A percentile compares a stretch with the other conserved stretches of the same genome.
These are phyloP conservation scores for Aquilaria malaccensis DNA, from an alignment of 345 rosid genomes.

Conservation along the genomic window DNA sequence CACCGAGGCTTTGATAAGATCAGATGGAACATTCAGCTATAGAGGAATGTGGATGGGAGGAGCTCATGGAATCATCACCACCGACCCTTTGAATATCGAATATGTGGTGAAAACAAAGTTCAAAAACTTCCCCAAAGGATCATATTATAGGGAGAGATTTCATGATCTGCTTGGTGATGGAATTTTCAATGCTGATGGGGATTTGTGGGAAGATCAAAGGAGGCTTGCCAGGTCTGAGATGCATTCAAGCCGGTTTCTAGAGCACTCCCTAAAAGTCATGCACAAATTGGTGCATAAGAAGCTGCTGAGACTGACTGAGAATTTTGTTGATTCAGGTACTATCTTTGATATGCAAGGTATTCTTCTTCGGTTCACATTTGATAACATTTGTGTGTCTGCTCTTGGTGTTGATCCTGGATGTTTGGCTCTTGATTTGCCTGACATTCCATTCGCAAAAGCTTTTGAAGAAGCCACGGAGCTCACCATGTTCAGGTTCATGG, in stretches of 20 bases:
- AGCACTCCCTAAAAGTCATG: conserved; percentile 38
- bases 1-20: conserved; percentile 31
- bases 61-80: conserved; percentile 43
- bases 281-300: conserved; percentile 46
- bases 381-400: conserved; percentile 58
- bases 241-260: conserved; percentile 53
- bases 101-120: conserved; percentile 62
- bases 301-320: conserved; percentile 42
- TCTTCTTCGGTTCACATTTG: conserved; percentile 66
- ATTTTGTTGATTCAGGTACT: conserved; percentile 24
- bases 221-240: conserved; percentile 40
- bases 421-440: conserved; percentile 44
- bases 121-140: conserved; percentile 70
- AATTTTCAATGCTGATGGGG: conserved; percentile 59
- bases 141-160: conserved; percentile 51
- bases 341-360: conserved; percentile 69
- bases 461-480: conserved; percentile 78
- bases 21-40: conserved; percentile 45
- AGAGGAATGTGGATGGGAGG: conserved; percentile 55
- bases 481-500: conserved; percentile 50
- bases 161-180: conserved; percentile 62
- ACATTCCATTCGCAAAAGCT: conserved; percentile 66
- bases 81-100: conserved; percentile 49
- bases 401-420: conserved; percentile 73
- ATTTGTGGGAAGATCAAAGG: conserved; percentile 63